Base-by-base conservation (phyloP, 352 stramenopile species). In the Thalassiosira delicatula region DNA sequence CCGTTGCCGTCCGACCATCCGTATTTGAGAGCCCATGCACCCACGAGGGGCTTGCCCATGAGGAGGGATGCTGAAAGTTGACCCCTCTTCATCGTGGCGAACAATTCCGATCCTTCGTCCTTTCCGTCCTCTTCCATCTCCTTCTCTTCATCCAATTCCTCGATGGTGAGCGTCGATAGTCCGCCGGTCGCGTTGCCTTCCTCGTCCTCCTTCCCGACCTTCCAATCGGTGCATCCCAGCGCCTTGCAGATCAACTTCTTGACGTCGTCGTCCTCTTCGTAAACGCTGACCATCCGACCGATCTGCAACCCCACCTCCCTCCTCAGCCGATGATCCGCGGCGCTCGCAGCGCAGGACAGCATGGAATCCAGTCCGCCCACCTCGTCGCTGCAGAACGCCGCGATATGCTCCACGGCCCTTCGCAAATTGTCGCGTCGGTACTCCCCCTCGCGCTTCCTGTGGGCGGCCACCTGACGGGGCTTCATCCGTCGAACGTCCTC, bases 241-340 rank as follows among this genome's bases (percentile, higher is more conserved):
- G 70, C 54, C n/a, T 35, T 76, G 19, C 49, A 30, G 19, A 86
- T 72, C 5, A 88, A 77, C 27, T 84, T 87, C 49, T 90, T 86
- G 12, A 88, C 81, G 30, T 91, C 82, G 25, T 87, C 81, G 17
- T 91, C 79, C n/a, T 91, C 79, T 27, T 85, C 70, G 21, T 92
- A 63, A 29, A 68, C 61, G 21, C 35, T 78, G n/a, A 93, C 67
- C 25, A 88, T 69, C 44, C 86, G 68, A 25, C 79, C 88, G 32
- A 93, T 78, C 17, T 87, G 73, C 21, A 91, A 78, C 32, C 75
- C 86, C 3, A 92, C 79, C 78, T 92, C 87, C 59, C 86, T 72
- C 72, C 87, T 59, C 40, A 92, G 62, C 40, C 68, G 77, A 78
- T 80, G 73, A 76, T 92, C 84, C n/a, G 70, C 56, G 4, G 56